Evolutionary conservation across 305 asterid genomes (phyloP), one percentile per base, ranked within the genome.

Genomic region (Solanum chacoense): DNA sequence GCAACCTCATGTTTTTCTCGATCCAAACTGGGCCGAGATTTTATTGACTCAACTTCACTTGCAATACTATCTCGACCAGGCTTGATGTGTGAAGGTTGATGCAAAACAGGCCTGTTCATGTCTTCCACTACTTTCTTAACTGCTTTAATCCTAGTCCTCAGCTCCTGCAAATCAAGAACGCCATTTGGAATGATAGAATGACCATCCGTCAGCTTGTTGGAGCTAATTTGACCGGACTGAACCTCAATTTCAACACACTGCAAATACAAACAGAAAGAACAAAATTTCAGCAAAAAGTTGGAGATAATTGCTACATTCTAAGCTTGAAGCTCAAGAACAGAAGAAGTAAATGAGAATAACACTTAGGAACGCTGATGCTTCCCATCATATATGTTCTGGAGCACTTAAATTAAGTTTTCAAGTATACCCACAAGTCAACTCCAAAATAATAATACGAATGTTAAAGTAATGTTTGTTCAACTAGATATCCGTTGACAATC

Each of bases 41-140:
- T 94, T 55, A 92, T 40, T 86, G 90, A 94, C 89, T 95, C 94
- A 55, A 85, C 89, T 89, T 96, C 97, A 38, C 86, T 90, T 79
- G 35, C 67, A 65, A 88, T 28, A 79, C 80, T 45, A 87, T 93
- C 95, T 88, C 88, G 91, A 73, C 83, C 91, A 90, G 87, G 91
- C 42, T 75, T 89, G 79, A 92, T 89, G 90, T 26, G 89, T 34
- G 90, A 87, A 89, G 90, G 90, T 88, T 93, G 90, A 50, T 65
- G 92, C 75, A 85, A 38, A 36, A 80, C 71, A 37, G 93, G 93
- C 86, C 85, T 94, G 93, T 93, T 94, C n/a, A 77, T 89, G 73
- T 94, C 96, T 91, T 94, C 95, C 94, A 96, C 92, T 89, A 90
- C 86, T 90, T 92, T 93, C 90, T 95, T 94, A 75, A 96, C 94